Evolutionary conservation across 495 filamentous ascomycete genomes (phyloP).

Genomic region (Penicillium waksmanii): DNA sequence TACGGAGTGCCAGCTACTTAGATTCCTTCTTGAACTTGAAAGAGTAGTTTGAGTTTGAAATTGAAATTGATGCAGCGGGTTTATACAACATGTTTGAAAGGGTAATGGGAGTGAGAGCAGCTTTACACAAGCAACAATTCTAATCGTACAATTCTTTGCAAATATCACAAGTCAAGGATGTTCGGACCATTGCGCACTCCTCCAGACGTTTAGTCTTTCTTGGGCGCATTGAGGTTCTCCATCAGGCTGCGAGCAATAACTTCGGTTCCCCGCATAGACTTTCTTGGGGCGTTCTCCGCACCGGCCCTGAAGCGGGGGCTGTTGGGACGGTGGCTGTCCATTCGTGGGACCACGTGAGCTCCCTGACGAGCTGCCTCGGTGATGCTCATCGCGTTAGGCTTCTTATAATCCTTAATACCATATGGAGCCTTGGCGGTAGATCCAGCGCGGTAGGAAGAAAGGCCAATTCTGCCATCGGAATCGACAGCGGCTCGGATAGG

Average conservation of each 20-base stretch:
- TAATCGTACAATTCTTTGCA: constrained; percentile 44
- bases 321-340: constrained; percentile 32
- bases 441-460: constrained; percentile 52
- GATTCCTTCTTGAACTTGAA: too few species aligned
- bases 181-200: not conserved
- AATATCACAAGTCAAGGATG: constrained; percentile 2
- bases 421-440: constrained; percentile 54
- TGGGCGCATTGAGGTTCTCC: constrained; percentile 25
- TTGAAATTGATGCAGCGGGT: constrained; percentile 27
- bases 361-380: constrained; percentile 31
- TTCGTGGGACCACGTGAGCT: constrained; percentile 34
- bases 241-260: constrained; percentile 42
- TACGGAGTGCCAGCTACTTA: too few species aligned
- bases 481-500: constrained; percentile 59
- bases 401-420: constrained; percentile 42
- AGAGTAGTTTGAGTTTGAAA: not conserved
- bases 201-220: not conserved
- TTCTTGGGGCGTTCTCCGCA: not conserved
- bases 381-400: constrained; percentile 28
- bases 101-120: constrained; percentile 32
- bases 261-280: constrained; percentile 28
- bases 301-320: constrained; percentile 19
- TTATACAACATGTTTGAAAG: constrained; percentile 39
- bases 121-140: constrained; percentile 39
- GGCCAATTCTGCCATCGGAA: constrained; percentile 59